Evolutionary conservation across 164 flowering plant species (phyloP).

Genomic region (Warburgia ugandensis): DNA sequence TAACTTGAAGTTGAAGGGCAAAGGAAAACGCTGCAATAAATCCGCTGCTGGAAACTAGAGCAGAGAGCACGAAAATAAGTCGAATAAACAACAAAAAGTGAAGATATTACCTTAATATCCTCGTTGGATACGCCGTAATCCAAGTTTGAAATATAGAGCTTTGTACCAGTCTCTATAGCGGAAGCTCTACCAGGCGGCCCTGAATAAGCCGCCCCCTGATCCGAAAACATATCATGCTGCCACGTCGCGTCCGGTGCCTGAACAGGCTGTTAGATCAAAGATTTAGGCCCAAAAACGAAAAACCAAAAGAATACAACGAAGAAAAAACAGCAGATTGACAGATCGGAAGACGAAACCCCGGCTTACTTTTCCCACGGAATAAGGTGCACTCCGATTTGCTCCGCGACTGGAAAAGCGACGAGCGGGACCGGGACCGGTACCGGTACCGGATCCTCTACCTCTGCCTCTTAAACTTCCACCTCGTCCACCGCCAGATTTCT

Average conservation of each 20-base stretch:
- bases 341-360: slow-evolving; percentile 11
- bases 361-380: slow-evolving; percentile 45
- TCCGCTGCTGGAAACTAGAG: not conserved
- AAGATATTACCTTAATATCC: slow-evolving; percentile 64
- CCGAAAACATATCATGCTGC: slow-evolving; percentile 70
- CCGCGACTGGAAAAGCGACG: slow-evolving; percentile 63
- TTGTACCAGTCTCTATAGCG: slow-evolving; percentile 79
- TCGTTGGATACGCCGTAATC: slow-evolving; percentile 85
- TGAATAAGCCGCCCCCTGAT: slow-evolving; percentile 28
- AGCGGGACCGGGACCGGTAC: slow-evolving; percentile 72
- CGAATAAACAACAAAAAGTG: not conserved
- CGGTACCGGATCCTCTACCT: slow-evolving; percentile 39
- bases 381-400: slow-evolving; percentile 57
- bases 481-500: slow-evolving; percentile 37
- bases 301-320: not conserved
- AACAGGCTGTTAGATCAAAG: slow-evolving; percentile 11
- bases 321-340: not conserved
- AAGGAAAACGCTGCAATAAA: not conserved
- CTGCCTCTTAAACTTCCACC: slow-evolving; percentile 10
- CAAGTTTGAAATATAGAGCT: slow-evolving; percentile 75
- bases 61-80: not conserved
- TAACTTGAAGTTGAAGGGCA: too few species aligned
- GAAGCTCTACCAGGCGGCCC: slow-evolving; percentile 31
- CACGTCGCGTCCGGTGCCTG: slow-evolving; percentile 71
- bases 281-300: not conserved